Conservation (phyloP, 169 alveolate genomes). For the Plasmodium gonderi region DNA sequence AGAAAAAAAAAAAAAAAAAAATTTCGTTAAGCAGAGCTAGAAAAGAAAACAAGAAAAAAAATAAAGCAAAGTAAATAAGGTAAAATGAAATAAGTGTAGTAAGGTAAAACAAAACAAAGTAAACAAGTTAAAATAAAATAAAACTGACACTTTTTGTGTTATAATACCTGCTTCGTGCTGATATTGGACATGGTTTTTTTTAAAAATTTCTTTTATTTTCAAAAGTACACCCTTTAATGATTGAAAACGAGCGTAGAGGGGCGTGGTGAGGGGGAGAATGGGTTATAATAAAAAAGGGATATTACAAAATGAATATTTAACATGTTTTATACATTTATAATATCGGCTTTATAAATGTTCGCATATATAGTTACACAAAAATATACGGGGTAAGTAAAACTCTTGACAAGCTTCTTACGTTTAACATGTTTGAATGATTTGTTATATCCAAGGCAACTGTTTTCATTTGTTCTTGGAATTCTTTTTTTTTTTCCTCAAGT, state of each 20-base stretch:
- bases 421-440: constrained; percentile 59
- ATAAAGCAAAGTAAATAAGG: not conserved
- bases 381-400: not conserved
- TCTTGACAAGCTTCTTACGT: constrained; percentile 15
- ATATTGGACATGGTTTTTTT: constrained; percentile 62
- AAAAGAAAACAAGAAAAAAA: not conserved
- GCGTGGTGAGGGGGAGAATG: no score
- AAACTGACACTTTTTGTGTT: not conserved
- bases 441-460: constrained; percentile 20
- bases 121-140: no score
- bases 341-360: not conserved
- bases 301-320: not conserved
- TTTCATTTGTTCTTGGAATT: constrained; percentile 25
- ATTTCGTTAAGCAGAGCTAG: not conserved
- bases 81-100: not conserved
- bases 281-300: not conserved
- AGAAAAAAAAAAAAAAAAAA: not conserved
- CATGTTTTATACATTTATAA: not conserved
- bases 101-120: no score
- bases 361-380: not conserved
- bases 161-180: constrained; percentile 48
- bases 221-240: constrained; percentile 19
- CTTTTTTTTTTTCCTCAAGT: constrained; percentile 39
- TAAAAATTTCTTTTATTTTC: constrained; percentile 46
- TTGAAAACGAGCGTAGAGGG: no score